Evolutionary conservation across 768 basidiomycete genomes (phyloP), one percentile per base, ranked within the genome.

Genomic region (Lentinus brumalis): DNA sequence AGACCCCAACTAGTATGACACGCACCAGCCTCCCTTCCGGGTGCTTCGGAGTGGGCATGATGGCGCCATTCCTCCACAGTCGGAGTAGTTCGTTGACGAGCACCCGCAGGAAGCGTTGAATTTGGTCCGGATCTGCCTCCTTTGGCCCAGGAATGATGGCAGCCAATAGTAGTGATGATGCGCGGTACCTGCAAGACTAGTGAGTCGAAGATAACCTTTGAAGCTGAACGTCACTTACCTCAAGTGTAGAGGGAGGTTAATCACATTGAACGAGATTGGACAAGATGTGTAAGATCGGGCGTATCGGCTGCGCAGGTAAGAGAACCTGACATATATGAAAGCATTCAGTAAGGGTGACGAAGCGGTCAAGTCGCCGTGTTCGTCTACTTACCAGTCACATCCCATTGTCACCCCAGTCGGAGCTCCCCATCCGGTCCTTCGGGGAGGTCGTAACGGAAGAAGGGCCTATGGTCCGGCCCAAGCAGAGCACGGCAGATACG

Each of bases 271-370:
- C 0, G 74, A 78, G 41, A 74, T 74, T 0, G 75, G 74, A 40
- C 71, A 68, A 5, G 72, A 77, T 0, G 74, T 66, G 51, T 78
- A 74, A 0, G 75, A 77, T n/a, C 2, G 75, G 73, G 0, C 73
- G 64, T 44, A 76, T 75, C 5, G 69, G 56, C 74, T 74, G 1
- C 67, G 68, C 0, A 76, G 62, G 50, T 77, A 76, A 0, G 74
- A 77, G 56, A 77, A 75, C 76, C 76, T 76, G 41, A 35, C n/a
- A n/a, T n/a, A n/a, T n/a, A n/a, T n/a, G n/a, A n/a, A n/a, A n/a
- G n/a, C n/a, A 10, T 5, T 5, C 21, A 29, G n/a, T 42, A 29
- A 56, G 16, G 58, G 29, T 57, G 18, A 15, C 38, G 10, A 42
- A 21, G 38, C 41, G 16, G 18, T 21, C 0, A n/a, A 52, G 9